Evolutionary conservation across 768 basidiomycete species (phyloP).

Genomic region (Naematelia aurantialba): DNA sequence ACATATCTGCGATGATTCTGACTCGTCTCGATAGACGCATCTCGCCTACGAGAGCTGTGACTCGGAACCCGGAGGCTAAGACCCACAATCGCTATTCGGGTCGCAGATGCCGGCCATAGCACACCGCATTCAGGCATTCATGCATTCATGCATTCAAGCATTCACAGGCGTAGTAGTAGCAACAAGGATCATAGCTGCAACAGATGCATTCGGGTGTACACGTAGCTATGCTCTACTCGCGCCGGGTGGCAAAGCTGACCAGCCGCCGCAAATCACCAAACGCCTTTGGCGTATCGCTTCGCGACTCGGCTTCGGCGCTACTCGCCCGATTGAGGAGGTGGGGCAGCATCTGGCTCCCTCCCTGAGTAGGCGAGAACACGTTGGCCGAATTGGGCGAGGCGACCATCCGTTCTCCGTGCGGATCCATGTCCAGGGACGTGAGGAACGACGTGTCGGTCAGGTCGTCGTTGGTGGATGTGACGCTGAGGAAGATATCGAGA

Average conservation of each 20-base stretch:
- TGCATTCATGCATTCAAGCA: no score
- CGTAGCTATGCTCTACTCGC: no score
- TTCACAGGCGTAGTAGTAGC: no score
- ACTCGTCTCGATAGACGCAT: no score
- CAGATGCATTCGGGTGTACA: no score
- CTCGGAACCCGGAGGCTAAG: no score
- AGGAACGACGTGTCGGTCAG: slow-evolving; percentile 88
- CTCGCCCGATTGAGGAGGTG: slow-evolving; percentile 44
- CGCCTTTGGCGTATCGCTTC: slow-evolving; percentile 65
- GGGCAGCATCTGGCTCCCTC: slow-evolving; percentile 57
- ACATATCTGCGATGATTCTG: no score
- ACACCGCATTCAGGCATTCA: no score
- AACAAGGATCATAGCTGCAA: no score
- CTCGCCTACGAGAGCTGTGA: no score
- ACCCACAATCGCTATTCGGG: no score
- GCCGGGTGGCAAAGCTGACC: slow-evolving; percentile 78
- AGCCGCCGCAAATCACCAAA: slow-evolving; percentile 85
- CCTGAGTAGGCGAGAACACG: slow-evolving; percentile 58
- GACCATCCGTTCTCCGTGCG: slow-evolving; percentile 47
- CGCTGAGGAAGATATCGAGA: slow-evolving; percentile 83
- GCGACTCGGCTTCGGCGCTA: slow-evolving; percentile 56
- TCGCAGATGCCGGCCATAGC: no score
- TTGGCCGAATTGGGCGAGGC: slow-evolving; percentile 50
- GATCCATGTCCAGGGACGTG: slow-evolving; percentile 93
- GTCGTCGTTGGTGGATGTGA: slow-evolving; percentile 87